These are phyloP conservation scores for Rubroboletus satanas DNA, from an alignment of 768 basidiomycete species.

Conservation along the genomic window DNA sequence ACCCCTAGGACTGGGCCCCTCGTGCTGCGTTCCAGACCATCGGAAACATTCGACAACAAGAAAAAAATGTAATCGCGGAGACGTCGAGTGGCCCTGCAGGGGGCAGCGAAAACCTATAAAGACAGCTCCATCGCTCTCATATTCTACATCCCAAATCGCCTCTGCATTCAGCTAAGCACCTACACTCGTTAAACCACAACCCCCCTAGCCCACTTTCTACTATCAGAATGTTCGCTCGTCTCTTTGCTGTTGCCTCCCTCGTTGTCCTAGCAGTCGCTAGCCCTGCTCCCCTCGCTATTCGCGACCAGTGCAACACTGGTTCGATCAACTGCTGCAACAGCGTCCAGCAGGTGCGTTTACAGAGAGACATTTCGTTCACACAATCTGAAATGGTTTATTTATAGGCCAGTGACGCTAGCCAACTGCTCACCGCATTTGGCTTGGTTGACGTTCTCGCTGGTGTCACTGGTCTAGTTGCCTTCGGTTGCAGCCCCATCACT, in stretches of 20 bases:
- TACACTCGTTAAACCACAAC: conserved; percentile 4
- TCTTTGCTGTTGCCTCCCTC: conserved; percentile 13
- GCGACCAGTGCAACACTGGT: conserved; percentile 15
- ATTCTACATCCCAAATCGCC: neutral
- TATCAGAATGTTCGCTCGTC: conserved; percentile 17
- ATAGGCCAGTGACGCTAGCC: neutral
- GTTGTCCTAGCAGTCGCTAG: conserved; percentile 12
- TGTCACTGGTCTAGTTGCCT: conserved; percentile 1
- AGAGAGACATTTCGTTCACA: accelerated
- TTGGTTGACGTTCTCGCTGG: neutral
- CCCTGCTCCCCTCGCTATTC: neutral
- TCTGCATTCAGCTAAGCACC: neutral
- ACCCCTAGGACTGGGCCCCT: neutral
- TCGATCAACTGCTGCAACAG: conserved; percentile 11
- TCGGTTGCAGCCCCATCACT: conserved; percentile 1
- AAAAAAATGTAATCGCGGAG: neutral
- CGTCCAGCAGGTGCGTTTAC: conserved; percentile 1
- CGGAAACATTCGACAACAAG: neutral
- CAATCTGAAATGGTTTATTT: neutral
- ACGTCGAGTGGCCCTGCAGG: neutral
- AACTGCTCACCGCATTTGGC: neutral
- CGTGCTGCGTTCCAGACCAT: conserved; percentile 6
- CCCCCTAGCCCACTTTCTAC: neutral
- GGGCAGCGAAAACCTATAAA: conserved; percentile 7
- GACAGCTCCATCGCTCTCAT: neutral